These are phyloP conservation scores for Mortierella sp. DNA, from an alignment of 371 early-diverging fungal species.

Conservation along the genomic window DNA sequence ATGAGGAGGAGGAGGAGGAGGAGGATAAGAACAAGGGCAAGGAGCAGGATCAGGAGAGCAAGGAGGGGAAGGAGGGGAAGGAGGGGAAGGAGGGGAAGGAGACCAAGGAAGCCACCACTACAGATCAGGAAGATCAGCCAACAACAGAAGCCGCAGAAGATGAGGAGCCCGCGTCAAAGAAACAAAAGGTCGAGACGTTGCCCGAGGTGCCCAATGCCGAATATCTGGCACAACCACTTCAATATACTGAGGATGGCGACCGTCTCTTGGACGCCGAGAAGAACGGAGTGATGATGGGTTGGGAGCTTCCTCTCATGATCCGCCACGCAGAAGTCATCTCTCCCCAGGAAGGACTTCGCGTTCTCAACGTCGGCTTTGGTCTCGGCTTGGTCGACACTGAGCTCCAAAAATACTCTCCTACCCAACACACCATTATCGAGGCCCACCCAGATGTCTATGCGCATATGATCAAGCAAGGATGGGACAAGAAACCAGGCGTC, in stretches of 20 bases:
- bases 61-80: slow-evolving; percentile 15
- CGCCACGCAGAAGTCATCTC: slow-evolving; percentile 89
- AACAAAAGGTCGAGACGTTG: slow-evolving; percentile 22
- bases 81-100: no score
- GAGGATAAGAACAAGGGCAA: slow-evolving; percentile 57
- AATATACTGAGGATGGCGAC: slow-evolving; percentile 79
- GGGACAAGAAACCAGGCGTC: slow-evolving; percentile 89
- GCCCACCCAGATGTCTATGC: slow-evolving; percentile 97
- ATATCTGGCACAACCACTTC: slow-evolving; percentile 81
- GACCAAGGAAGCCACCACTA: neutral
- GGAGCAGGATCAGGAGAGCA: slow-evolving; percentile 47
- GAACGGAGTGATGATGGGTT: slow-evolving; percentile 98
- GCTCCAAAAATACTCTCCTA: slow-evolving; percentile 79
- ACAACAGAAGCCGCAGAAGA: neutral
- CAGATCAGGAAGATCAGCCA: neutral
- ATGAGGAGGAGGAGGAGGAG: slow-evolving; percentile 55
- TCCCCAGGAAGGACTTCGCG: slow-evolving; percentile 73
- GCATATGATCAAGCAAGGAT: slow-evolving; percentile 86
- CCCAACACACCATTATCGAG: slow-evolving; percentile 93
- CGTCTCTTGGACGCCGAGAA: slow-evolving; percentile 87
- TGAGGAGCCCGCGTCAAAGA: slow-evolving; percentile 37
- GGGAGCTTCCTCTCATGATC: slow-evolving; percentile 96
- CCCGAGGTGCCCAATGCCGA: slow-evolving; percentile 78
- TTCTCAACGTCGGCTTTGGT: slow-evolving; percentile 91
- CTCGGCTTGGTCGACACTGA: slow-evolving; percentile 91